Conservation (phyloP, 768 basidiomycete species). For the Russula emetica region DNA sequence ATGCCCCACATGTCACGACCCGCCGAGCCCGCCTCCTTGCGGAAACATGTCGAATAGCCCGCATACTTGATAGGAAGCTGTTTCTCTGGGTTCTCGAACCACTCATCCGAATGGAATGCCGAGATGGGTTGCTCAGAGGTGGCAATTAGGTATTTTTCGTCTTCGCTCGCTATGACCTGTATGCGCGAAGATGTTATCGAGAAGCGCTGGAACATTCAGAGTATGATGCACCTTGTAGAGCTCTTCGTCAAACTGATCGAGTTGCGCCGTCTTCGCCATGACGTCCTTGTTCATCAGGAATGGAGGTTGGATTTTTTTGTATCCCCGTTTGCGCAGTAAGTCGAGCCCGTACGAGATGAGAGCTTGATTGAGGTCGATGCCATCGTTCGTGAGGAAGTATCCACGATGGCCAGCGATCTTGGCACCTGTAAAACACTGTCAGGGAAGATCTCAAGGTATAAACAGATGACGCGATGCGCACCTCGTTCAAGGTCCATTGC, state of each 20-base stretch:
- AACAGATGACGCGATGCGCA: conserved; percentile 29
- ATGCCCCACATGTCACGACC: conserved; percentile 99
- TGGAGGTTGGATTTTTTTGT: conserved; percentile 94
- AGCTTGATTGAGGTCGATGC: conserved; percentile 96
- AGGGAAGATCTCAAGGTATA: conserved; percentile 3
- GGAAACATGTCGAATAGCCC: conserved; percentile 93
- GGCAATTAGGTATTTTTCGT: conserved; percentile 98
- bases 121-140: conserved; percentile 99
- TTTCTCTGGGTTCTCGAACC: conserved; percentile 90
- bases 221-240: conserved; percentile 78
- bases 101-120: conserved; percentile 91
- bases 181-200: neutral
- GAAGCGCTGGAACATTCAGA: neutral
- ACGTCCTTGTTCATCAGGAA: conserved; percentile 98
- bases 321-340: conserved; percentile 75
- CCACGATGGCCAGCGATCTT: conserved; percentile 96
- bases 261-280: conserved; percentile 97
- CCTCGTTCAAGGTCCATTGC: conserved; percentile 97
- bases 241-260: conserved; percentile 98
- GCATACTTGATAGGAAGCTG: conserved; percentile 92
- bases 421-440: conserved; percentile 49
- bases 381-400: conserved; percentile 93
- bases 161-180: conserved; percentile 80
- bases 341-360: conserved; percentile 92
- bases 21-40: conserved; percentile 96